phyloP scores from a whole-genome alignment of 2,329 filamentous ascomycete genomes.

The Colletotrichum sp. region DNA sequence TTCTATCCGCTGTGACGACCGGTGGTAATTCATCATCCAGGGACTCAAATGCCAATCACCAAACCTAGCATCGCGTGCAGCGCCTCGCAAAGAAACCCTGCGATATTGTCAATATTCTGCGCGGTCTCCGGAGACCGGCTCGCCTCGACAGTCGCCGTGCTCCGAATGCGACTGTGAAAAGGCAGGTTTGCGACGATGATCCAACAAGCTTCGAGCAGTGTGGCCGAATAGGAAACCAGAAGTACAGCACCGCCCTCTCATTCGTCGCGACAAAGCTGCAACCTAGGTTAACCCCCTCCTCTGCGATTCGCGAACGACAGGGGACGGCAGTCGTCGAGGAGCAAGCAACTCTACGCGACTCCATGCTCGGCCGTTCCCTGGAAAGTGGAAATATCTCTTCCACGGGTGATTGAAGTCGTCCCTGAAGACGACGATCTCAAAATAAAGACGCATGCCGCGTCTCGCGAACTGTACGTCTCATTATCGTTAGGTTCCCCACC shows the following conservation, averaged over 20 bases:
- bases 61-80: not conserved
- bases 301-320: slow-evolving; percentile 16
- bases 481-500: not conserved
- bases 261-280: slow-evolving; percentile 22
- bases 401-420: not conserved
- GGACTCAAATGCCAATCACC: not conserved
- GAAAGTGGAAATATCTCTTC: not conserved
- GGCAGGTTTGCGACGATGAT: not conserved
- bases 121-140: not conserved
- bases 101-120: not conserved
- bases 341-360: not conserved
- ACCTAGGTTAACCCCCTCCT: not conserved
- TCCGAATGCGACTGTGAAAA: not conserved
- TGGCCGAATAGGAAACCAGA: slow-evolving; percentile 26
- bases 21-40: not conserved
- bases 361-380: not conserved
- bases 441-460: not conserved
- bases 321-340: not conserved
- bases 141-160: not conserved
- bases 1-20: not conserved
- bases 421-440: not conserved
- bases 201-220: not conserved
- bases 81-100: not conserved
- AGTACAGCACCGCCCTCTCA: slow-evolving; percentile 14
- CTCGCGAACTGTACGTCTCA: not conserved